These are phyloP conservation scores for Cystobasidium tubakii DNA, from an alignment of 768 basidiomycete genomes.

Conservation along the genomic window DNA sequence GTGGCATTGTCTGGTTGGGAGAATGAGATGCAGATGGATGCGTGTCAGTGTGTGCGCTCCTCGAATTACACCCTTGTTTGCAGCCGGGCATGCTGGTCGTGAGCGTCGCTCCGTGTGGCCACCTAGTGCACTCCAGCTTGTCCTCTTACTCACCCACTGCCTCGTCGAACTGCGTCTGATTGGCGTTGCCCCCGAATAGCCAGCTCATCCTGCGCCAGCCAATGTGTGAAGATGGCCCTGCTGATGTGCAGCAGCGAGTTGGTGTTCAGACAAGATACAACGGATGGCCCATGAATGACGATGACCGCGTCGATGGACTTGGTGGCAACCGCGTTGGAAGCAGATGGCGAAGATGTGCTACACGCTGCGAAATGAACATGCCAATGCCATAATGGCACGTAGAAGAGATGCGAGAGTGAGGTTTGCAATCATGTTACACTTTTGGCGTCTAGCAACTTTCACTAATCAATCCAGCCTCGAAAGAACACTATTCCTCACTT, in stretches of 20 bases:
- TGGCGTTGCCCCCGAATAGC: conserved; percentile 15
- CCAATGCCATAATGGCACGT: no score
- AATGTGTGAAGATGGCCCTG: neutral
- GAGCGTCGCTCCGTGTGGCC: conserved; percentile 33
- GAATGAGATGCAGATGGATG: neutral
- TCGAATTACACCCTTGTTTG: neutral
- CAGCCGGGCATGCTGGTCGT: neutral
- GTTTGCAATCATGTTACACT: no score
- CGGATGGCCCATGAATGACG: neutral
- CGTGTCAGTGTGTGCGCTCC: conserved; percentile 33
- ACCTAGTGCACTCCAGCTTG: conserved; percentile 16
- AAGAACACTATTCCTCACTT: no score
- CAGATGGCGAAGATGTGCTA: no score
- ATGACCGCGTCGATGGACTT: neutral
- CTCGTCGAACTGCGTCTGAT: conserved; percentile 62
- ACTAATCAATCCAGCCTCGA: no score
- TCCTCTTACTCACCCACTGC: conserved; percentile 61
- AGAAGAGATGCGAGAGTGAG: no score
- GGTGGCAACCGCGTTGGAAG: no score
- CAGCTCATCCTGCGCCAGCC: conserved; percentile 26
- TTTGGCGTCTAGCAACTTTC: no score
- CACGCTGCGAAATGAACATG: no score
- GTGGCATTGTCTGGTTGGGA: conserved; percentile 74
- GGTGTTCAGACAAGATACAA: neutral
- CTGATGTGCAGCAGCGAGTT: neutral